A percentile compares a stretch with the other conserved stretches of the same genome.
These are phyloP conservation scores for Oryza brachyantha DNA, from an alignment of 176 grass and related monocot genomes.

Conservation along the genomic window DNA sequence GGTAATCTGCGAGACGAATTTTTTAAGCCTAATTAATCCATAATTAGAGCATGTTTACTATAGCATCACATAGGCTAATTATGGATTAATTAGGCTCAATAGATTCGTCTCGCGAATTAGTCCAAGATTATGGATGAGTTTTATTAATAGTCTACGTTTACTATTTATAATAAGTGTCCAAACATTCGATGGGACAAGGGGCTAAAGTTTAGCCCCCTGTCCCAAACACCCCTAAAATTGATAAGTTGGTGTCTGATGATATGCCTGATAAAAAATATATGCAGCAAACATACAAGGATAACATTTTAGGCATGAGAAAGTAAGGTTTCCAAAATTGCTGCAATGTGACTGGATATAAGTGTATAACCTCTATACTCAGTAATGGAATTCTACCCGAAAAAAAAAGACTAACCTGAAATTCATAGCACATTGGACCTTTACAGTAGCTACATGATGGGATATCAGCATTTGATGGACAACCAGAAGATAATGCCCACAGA, in stretches of 20 bases:
- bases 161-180: too few species aligned
- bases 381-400: not conserved
- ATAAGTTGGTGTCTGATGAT: not conserved
- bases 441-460: constrained; percentile 76
- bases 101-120: too few species aligned
- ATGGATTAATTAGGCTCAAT: too few species aligned
- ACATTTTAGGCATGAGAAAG: not conserved
- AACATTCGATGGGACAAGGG: too few species aligned
- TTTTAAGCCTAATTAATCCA: too few species aligned
- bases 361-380: constrained; percentile 6
- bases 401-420: constrained; percentile 82
- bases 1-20: too few species aligned
- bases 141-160: too few species aligned
- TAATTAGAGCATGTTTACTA: too few species aligned
- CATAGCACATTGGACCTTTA: constrained; percentile 72
- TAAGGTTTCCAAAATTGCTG: not conserved
- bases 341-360: not conserved
- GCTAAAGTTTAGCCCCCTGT: too few species aligned
- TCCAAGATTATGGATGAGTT: too few species aligned
- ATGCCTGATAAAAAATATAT: not conserved
- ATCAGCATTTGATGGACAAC: constrained; percentile 51
- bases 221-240: too few species aligned
- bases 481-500: constrained; percentile 70
- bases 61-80: too few species aligned
- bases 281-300: not conserved